Evolutionary conservation across 2,329 filamentous ascomycete species (phyloP).

Genomic region (Hypomyces perniciosus): DNA sequence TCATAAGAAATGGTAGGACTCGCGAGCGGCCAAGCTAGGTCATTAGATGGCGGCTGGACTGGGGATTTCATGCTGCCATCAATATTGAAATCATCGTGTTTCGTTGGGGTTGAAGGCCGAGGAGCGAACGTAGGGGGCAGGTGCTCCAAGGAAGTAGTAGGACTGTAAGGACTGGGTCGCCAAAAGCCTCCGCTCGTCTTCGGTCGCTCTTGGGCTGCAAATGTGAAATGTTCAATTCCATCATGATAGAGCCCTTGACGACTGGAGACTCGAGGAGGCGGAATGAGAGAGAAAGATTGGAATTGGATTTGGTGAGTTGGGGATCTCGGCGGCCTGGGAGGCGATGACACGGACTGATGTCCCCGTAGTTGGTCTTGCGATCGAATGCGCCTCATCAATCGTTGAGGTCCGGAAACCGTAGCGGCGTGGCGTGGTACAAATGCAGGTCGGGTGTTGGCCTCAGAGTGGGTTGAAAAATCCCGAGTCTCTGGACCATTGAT

Average conservation of each 20-base stretch:
- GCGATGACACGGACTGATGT: conserved; percentile 44
- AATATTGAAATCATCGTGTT: conserved; percentile 2
- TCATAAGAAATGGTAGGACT: conserved; percentile 30
- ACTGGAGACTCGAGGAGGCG: conserved; percentile 51
- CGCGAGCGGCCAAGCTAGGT: conserved; percentile 37
- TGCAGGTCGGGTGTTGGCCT: conserved; percentile 27
- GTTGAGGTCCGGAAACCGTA: conserved; percentile 24
- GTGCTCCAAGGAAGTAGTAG: conserved; percentile 19
- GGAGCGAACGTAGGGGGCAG: conserved; percentile 4
- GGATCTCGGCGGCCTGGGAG: conserved; percentile 34
- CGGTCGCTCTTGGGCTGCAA: conserved; percentile 35
- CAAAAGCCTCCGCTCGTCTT: conserved; percentile 41
- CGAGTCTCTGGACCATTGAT: conserved; percentile 27
- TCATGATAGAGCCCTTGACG: conserved; percentile 43
- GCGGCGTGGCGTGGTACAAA: conserved; percentile 13
- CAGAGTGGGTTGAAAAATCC: conserved; percentile 39
- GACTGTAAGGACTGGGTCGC: conserved; percentile 37
- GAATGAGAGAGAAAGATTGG: conserved; percentile 34
- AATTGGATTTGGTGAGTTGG: conserved; percentile 28
- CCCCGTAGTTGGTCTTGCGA: conserved; percentile 46
- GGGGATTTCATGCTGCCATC: neutral
- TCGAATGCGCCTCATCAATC: conserved; percentile 36
- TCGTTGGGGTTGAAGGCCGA: conserved; percentile 8
- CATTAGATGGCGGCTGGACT: conserved; percentile 23
- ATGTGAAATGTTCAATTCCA: conserved; percentile 30